Base-by-base conservation (phyloP, 306 rosid genomes). In the Spatholobus suberectus region DNA sequence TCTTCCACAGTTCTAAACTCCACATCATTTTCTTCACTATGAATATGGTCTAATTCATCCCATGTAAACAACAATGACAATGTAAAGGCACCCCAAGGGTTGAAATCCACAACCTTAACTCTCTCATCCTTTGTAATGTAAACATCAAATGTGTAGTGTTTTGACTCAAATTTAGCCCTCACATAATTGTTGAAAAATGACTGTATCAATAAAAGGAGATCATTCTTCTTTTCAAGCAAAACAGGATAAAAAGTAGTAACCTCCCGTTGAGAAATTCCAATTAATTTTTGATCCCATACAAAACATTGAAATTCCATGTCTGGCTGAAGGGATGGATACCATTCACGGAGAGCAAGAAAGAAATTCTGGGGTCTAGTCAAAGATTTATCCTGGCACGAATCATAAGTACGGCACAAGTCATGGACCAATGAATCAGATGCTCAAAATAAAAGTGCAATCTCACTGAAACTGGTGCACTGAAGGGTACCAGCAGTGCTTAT, bases 251-350 rank as follows among this genome's bases (percentile, higher is more conserved):
- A 93, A 13, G 93, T 89, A 27, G 98, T 93, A 70, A 89, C 89
- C 87, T 93, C 97, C 0, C 95, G 90, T 78, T 91, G 97, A 14
- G 95, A 95, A 74, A 93, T 86, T 23, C 93, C 97, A 8, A 87
- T 86, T 32, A 93, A 73, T 11, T 85, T 87, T 18, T 79, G 84
- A 37, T 61, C 81, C 80, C 35, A 29, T 3, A 95, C 91, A 73
- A 93, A 90, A 85, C 97, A 91, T 2, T 92, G 94, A 59, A 95
- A 93, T 55, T 95, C 97, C 98, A 93, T 91, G 65, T 91, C 93
- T 1, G 89, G 97, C 76, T 57, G 81, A 44, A 95, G 85, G 7
- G 87, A 88, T 51, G 90, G 75, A 76, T 93, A 91, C 97, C 98
- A 93, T 80, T 93, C 90, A 0, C 93, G 92, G 8, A 91, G 97